Evolutionary conservation across 345 rosid species (phyloP).

Genomic region (Gossypium raimondii): DNA sequence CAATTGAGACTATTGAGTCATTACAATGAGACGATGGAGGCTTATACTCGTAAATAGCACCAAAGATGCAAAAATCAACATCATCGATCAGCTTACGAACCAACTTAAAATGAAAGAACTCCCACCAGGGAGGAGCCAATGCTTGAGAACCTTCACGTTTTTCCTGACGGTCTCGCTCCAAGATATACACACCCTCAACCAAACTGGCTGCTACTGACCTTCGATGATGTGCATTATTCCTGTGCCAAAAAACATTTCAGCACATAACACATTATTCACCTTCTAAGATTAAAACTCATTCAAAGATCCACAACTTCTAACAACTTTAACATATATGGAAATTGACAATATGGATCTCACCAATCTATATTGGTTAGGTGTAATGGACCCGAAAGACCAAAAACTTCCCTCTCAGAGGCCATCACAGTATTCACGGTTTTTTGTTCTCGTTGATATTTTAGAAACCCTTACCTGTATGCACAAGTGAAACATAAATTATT

Average conservation of each 20-base stretch:
- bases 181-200: slow-evolving; percentile 73
- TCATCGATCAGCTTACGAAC: slow-evolving; percentile 62
- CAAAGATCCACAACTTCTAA: neutral
- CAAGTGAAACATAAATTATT: neutral
- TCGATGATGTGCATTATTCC: slow-evolving; percentile 63
- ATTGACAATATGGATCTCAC: slow-evolving; percentile 21
- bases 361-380: slow-evolving; percentile 43
- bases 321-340: neutral
- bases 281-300: neutral
- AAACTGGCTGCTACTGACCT: slow-evolving; percentile 76
- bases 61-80: slow-evolving; percentile 69
- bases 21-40: slow-evolving; percentile 32
- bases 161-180: slow-evolving; percentile 86
- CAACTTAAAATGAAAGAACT: slow-evolving; percentile 62
- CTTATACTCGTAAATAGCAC: slow-evolving; percentile 69
- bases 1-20: slow-evolving; percentile 22
- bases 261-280: neutral
- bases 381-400: slow-evolving; percentile 42
- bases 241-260: slow-evolving; percentile 21
- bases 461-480: slow-evolving; percentile 13
- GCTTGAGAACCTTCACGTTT: slow-evolving; percentile 57
- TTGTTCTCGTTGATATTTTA: slow-evolving; percentile 11
- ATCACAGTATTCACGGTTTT: slow-evolving; percentile 9
- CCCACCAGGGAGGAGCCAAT: slow-evolving; percentile 83
- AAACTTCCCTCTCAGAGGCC: slow-evolving; percentile 48